Conservation (phyloP, 371 early-diverging fungal species). For the Saksenaea vasiformis region DNA sequence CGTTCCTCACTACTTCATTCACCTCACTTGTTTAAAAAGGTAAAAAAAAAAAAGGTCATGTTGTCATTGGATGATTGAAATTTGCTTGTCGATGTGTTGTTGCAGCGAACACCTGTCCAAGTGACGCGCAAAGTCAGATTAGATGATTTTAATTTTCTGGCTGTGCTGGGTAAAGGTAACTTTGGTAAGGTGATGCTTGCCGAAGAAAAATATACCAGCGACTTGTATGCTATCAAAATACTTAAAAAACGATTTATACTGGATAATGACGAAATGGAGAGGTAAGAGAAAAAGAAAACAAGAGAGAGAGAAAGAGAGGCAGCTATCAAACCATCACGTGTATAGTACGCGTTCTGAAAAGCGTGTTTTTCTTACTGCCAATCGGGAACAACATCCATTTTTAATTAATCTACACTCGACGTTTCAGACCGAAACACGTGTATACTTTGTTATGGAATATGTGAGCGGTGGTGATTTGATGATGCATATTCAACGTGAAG, state of each 20-base stretch:
- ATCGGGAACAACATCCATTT: constrained; percentile 91
- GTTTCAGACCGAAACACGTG: constrained; percentile 91
- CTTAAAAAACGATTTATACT: constrained; percentile 95
- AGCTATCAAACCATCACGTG: background rate
- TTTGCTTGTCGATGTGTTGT: too few species aligned
- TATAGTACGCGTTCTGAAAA: constrained; percentile 88
- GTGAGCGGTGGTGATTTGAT: constrained; percentile 99
- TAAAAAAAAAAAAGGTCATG: too few species aligned
- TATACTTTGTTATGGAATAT: constrained; percentile 99
- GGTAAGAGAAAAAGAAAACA: constrained; percentile 30
- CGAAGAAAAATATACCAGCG: constrained; percentile 76
- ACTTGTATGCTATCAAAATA: constrained; percentile 95
- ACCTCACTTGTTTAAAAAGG: background rate
- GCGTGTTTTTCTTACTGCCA: constrained; percentile 88
- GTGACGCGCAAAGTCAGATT: constrained; percentile 47
- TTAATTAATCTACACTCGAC: constrained; percentile 93
- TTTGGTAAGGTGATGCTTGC: constrained; percentile 99
- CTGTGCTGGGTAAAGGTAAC: constrained; percentile 95
- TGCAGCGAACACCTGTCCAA: constrained; percentile 9
- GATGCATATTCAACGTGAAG: constrained; percentile 91
- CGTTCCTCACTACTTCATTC: background rate
- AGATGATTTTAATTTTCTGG: constrained; percentile 88
- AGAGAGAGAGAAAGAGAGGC: too few species aligned
- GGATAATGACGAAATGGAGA: constrained; percentile 90
- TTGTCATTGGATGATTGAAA: too few species aligned